phyloP scores from a whole-genome alignment of 202 grass and related monocot species.

The Setaria viridis region DNA sequence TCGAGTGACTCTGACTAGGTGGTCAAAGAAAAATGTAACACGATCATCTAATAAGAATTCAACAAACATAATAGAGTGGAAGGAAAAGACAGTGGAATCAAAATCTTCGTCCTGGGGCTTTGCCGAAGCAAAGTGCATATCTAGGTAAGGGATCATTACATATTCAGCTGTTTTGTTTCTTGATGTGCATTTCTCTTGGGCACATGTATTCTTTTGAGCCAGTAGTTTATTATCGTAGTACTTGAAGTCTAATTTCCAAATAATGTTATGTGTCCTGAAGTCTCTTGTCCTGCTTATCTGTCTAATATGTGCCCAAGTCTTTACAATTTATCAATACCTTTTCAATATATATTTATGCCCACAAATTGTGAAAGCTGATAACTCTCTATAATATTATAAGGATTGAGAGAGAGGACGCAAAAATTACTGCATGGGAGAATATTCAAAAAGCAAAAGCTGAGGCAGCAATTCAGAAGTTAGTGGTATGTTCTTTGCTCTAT shows the following conservation, averaged over 20 bases:
- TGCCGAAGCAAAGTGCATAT: slow-evolving; percentile 60
- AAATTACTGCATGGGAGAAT: slow-evolving; percentile 86
- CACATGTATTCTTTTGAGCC: not conserved
- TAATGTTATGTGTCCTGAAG: not conserved
- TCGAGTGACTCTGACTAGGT: slow-evolving; percentile 73
- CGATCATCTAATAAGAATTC: slow-evolving; percentile 57
- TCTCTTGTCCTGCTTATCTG: slow-evolving; percentile 2
- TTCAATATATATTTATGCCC: not conserved
- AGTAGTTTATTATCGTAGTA: not conserved
- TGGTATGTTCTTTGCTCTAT: slow-evolving; percentile 56
- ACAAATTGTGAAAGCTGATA: slow-evolving; percentile 33
- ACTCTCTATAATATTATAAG: slow-evolving; percentile 47
- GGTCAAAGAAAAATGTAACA: slow-evolving; percentile 78
- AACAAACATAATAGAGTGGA: slow-evolving; percentile 76
- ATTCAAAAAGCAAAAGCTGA: slow-evolving; percentile 84
- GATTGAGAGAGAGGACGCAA: slow-evolving; percentile 66
- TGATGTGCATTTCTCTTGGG: slow-evolving; percentile 6
- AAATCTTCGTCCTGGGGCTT: slow-evolving; percentile 65
- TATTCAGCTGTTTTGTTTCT: slow-evolving; percentile 17
- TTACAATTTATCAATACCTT: not conserved
- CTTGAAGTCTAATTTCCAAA: slow-evolving; percentile 21
- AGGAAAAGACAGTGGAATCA: slow-evolving; percentile 61
- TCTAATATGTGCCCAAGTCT: not conserved
- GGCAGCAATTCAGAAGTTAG: slow-evolving; percentile 82
- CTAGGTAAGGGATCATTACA: slow-evolving; percentile 59